Evolutionary conservation across 1,139 yeast species (phyloP), one percentile per base, ranked within the genome.

Genomic region (Meyerozyma athensensis): DNA sequence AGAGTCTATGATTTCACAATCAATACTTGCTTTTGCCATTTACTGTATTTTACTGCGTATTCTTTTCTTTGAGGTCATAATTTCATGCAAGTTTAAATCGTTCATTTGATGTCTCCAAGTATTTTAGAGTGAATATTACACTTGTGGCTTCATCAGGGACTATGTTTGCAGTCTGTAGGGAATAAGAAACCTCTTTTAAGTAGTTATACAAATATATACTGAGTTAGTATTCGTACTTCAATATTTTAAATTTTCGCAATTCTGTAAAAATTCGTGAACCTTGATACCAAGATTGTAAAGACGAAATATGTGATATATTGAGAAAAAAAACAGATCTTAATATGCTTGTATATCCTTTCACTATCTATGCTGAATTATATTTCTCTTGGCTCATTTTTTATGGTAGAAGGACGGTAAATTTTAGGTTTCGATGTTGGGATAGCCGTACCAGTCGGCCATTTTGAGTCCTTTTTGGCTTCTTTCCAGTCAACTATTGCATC

Each of bases 381-480:
- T 4, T 22, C 5, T 13, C 9, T 22, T 5, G 3, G 12, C 12
- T 17, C 28, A n/a, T 9, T 13, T 24, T n/a, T 3, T 20, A 28
- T 17, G 12, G 20, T 7, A 5, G 10, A 20, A 18, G 32, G 32
- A 9, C 24, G 18, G 7, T 19, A 19, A 31, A 19, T 13, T 12
- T 7, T 10, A 4, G 19, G 12, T 17, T 3, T 12, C 9, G 32
- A 28, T 16, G 32, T 31, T 31, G 76, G 76, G 6, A 70, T 64
- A 35, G 58, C 56, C 6, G 59, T 52, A 0, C 75, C 75, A 35
- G 66, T 45, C 0, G 77, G 77, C 76, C 76, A 71, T 44, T 65
- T 68, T 6, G 68, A 57, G 41, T 69, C 75, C 24, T 55, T 53
- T 19, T 54, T 54, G 2, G 66, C 58, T 34, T 63, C 72, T 35